phyloP scores from a whole-genome alignment of 2,329 filamentous ascomycete species.

The Nothophoma quercina region DNA sequence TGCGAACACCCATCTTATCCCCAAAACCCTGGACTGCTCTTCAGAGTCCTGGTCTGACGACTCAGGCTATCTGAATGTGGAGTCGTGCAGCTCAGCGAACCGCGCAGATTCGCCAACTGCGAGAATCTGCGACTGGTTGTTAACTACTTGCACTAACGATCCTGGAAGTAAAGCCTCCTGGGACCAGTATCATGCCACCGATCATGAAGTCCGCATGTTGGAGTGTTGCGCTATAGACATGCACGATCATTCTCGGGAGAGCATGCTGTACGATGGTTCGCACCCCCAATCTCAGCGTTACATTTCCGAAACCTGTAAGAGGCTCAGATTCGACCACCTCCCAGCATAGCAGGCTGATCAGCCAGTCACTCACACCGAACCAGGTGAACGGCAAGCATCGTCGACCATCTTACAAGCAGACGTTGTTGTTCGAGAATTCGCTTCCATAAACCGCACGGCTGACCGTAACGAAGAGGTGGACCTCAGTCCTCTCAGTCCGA shows the following conservation, averaged over 20 bases:
- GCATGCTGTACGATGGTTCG: too few species aligned
- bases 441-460: neutral
- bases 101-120: constrained; percentile 7
- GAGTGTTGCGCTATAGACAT: too few species aligned
- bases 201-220: too few species aligned
- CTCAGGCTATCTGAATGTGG: constrained; percentile 30
- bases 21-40: too few species aligned
- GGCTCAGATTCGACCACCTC: neutral
- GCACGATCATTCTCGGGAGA: too few species aligned
- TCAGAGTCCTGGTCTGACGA: constrained; percentile 41
- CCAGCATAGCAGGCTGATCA: neutral
- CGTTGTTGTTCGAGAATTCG: neutral
- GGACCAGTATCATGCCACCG: too few species aligned
- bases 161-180: neutral
- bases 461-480: constrained; percentile 3
- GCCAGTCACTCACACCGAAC: neutral
- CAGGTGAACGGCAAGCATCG: too few species aligned
- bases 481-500: constrained; percentile 36
- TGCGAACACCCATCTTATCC: neutral
- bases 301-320: neutral
- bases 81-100: neutral
- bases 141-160: neutral
- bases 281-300: neutral
- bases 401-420: neutral
- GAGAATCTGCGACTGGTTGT: constrained; percentile 31